Base-by-base conservation (phyloP, 306 rosid species). In the Cucurbita ficifolia region DNA sequence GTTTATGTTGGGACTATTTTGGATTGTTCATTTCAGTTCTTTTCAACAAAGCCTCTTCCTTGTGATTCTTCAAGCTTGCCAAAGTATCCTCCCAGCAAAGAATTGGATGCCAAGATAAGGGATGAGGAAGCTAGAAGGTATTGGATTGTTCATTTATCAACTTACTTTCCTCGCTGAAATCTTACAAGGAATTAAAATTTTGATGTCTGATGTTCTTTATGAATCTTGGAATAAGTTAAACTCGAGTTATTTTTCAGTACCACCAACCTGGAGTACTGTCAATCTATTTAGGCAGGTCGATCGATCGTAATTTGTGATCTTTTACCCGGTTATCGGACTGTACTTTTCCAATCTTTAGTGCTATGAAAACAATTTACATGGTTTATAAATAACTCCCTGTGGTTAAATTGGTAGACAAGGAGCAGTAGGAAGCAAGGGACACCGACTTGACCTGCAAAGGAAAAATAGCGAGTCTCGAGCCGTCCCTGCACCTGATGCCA, bases 51-150 rank as follows among this genome's bases (percentile, higher is more conserved):
- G 76, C 99, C 99, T 75, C 83, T 91, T 55, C 99, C 99, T 38
- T 94, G 99, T 78, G 99, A 94, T 86, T 96, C 99, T 35, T 88
- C 90, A 49, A 94, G 88, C 82, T 81, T 94, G 85, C 99, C 99
- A 12, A 94, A 88, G 85, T 94, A 94, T 82, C 97, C 99, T 84
- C 99, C 99, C 8, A 94, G 99, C 88, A 94, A 94, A 83, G 99
- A 94, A 89, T 85, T 94, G 79, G 99, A 94, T 81, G 96, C 97
- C 33, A 95, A 95, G 86, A 84, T 89, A 13, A 88, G 99, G 56
- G 99, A 91, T 77, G 99, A 91, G 79, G 99, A 95, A 78, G 96
- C 96, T 81, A 91, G 97, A 82, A 88, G 97, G 99, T 94, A 58
- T 40, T n/a, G 33, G 33, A 29, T 29, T 29, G 33, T 29, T 29